Evolutionary conservation across 192 early-diverging fungal species (phyloP), one percentile per base, ranked within the genome.

Genomic region (Backusella psychrophila): DNA sequence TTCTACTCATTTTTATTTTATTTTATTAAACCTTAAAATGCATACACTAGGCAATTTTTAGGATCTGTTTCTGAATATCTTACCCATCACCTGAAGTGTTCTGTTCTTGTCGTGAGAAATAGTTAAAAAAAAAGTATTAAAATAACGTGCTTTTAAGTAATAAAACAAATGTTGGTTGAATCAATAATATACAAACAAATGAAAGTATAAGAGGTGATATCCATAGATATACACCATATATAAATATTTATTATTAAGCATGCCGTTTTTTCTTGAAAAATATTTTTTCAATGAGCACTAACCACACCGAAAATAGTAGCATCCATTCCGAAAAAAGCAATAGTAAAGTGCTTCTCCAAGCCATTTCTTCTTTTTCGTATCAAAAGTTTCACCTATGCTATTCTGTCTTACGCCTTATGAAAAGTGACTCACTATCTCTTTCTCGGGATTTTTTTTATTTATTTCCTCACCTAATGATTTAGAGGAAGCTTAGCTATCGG

Each of bases 21-120:
- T 31, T 12, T 31, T 49, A 17, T 71, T 71, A 46, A 17, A 71
- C 21, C 8, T 23, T 39, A 49, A 49, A 29, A 19, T 5, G 3
- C 12, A 23, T 71, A n/a, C 3, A 35, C 8, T 78, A 78, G 77
- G 38, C 71, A 68, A 46, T 29, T 78, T 31, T 33, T 78, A 36
- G 71, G 77, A 35, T 78, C 71, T 36, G 71, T 78, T 17, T 78
- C 77, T 7, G 71, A 73, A 46, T 65, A 78, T 68, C 66, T 78
- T 7, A 49, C 69, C 6, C 77, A 73, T 66, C 56, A 78, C 23
- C 63, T 78, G 21, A 73, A 78, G 23, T 67, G 34, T 12, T 66
- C 77, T 19, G 71, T 78, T 9, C 44, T 78, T 19, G 66, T 78
- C 19, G 63, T 78, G 21, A 66, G 65, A 21, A 71, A 73, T 52